phyloP scores from a whole-genome alignment of 371 early-diverging fungal genomes.

The Mortierella sp. region DNA sequence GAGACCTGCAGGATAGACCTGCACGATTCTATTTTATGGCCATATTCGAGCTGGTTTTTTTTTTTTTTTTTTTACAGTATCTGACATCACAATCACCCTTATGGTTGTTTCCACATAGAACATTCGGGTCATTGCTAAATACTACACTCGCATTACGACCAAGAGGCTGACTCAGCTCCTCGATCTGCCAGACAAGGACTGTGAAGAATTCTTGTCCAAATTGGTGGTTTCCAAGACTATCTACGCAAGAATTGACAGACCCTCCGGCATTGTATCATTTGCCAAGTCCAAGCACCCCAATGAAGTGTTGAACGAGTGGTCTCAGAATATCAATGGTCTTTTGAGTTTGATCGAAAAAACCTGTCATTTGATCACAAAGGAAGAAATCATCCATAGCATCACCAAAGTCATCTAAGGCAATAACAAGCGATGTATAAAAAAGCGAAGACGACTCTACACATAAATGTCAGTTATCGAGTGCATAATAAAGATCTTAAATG shows the following conservation, averaged over 20 bases:
- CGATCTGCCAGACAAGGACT: conserved; percentile 80
- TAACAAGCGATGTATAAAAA: neutral
- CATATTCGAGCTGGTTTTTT: neutral
- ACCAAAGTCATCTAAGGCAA: conserved; percentile 71
- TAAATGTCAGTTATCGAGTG: neutral
- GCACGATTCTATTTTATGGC: no score
- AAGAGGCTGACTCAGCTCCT: conserved; percentile 83
- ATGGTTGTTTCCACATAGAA: conserved; percentile 64
- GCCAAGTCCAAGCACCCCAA: conserved; percentile 87
- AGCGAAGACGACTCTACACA: conserved; percentile 1
- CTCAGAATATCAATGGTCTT: conserved; percentile 86
- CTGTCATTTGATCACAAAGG: conserved; percentile 96
- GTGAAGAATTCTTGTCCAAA: conserved; percentile 92
- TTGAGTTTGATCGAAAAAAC: conserved; percentile 95
- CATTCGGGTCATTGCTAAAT: conserved; percentile 95
- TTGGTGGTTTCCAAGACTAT: conserved; percentile 95
- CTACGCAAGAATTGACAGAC: conserved; percentile 95
- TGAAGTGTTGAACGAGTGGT: conserved; percentile 93
- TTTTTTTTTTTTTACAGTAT: neutral
- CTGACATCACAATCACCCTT: neutral
- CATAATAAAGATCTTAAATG: neutral
- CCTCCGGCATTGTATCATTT: conserved; percentile 92
- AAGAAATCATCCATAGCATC: conserved; percentile 89
- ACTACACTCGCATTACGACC: conserved; percentile 91
- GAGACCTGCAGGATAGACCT: neutral